phyloP scores from a whole-genome alignment of 2,329 filamentous ascomycete genomes.

The Fusarium pininemorale region DNA sequence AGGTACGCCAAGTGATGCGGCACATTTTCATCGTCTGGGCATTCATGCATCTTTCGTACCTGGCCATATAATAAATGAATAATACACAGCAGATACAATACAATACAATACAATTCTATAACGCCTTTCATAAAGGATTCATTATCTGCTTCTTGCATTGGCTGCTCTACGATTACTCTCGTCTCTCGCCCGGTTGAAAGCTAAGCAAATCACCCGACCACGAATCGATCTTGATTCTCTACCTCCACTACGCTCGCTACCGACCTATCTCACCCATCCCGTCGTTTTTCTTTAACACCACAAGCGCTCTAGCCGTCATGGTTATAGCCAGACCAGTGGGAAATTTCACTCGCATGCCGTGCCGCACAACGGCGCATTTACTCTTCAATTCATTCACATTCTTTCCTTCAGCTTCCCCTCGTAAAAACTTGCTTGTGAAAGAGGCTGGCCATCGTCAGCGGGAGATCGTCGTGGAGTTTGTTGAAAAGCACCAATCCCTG shows the following conservation, averaged over 20 bases:
- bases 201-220: neutral
- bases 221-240: conserved; percentile 23
- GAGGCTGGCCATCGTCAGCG: conserved; percentile 32
- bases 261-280: neutral
- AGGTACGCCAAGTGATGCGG: neutral
- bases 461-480: conserved; percentile 37
- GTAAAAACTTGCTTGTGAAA: neutral
- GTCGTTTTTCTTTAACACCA: neutral
- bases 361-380: conserved; percentile 2
- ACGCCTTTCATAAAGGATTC: neutral
- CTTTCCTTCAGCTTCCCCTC: neutral
- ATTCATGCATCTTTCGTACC: neutral
- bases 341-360: neutral
- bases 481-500: conserved; percentile 8
- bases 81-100: neutral
- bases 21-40: neutral
- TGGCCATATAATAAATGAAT: conserved; percentile 11
- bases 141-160: neutral
- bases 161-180: neutral
- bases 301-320: conserved; percentile 8
- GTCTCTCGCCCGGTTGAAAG: neutral
- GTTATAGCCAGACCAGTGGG: neutral
- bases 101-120: neutral
- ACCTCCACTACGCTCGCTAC: conserved; percentile 13
- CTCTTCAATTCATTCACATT: neutral